Evolutionary conservation across 169 alveolate genomes (phyloP), one percentile per base, ranked within the genome.

Genomic region (Plasmodium coatneyi): DNA sequence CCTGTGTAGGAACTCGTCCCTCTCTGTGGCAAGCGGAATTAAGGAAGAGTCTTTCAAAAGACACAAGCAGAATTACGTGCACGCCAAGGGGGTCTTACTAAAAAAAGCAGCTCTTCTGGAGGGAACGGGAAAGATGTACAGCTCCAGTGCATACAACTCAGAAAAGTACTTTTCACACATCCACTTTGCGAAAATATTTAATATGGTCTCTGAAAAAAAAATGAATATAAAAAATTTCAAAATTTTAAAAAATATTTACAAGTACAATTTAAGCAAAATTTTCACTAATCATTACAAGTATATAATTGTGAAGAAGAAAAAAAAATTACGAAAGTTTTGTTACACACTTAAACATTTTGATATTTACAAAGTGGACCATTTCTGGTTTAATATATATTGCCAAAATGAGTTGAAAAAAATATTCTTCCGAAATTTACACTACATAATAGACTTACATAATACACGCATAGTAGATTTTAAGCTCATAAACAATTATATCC

Each of bases 311-410:
- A 84, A 84, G 36, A 84, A 84, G 36, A 84, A 72, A 71, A 84
- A 84, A 84, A 84, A 84, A 84, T 72, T 84, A 72, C 72, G 74
- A 43, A 84, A 84, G 56, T 71, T 84, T 43, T 84, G 92, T 52
- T 84, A 84, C 54, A 71, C 74, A 46, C 72, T 84, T n/a, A 84
- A 84, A 84, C 25, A n/a, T 41, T 71, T 84, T 72, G 79, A 84
- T 43, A 71, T 74, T 72, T 34, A 56, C 60, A 36, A 71, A 84
- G 22, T 71, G 49, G 39, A 71, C 16, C 12, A 84, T 22, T 84
- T 84, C 12, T 84, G 92, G 92, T 84, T 84, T 70, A 84, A 9
- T 28, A 71, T 84, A 84, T 84, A 22, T 71, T 84, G 92, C 32
- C 92, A 84, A 71, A 84, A 84, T 84, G 54, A 41, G 3, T n/a